Evolutionary conservation across 2,329 filamentous ascomycete species (phyloP), one percentile per base, ranked within the genome.

Genomic region (Fusarium chuoi): DNA sequence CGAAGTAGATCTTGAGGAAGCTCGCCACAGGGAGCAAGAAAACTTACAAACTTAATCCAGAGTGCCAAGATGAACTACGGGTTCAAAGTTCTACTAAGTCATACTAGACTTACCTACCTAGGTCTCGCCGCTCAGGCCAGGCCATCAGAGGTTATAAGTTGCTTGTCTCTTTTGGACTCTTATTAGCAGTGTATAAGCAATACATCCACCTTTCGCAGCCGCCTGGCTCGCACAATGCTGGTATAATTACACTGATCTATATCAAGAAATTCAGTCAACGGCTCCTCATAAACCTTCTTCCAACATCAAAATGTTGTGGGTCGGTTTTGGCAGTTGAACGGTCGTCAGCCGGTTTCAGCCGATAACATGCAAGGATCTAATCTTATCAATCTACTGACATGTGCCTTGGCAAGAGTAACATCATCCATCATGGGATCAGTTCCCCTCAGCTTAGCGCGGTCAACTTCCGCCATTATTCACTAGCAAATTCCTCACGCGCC

Each of bases 311-410:
- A 38, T 26, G 20, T 55, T 63, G 26, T 55, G 48, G 33, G 62
- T 38, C 58, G n/a, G 51, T 35, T 49, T 44, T 61, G 35, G 46
- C 49, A 58, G 60, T 44, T 57, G 42, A 59, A 62, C 24, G 36
- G 45, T 65, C n/a, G 11, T 20, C 51, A 38, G 51, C 62, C 76
- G 68, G 71, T 71, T 74, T 74, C 63, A 64, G 65, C 64, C 71
- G 65, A 65, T 46, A n/a, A 28, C 17, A 24, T 33, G 48, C 66
- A 63, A 61, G 66, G 75, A 81, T 82, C 80, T 82, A 81, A 82
- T 82, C 81, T 82, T 81, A 82, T 82, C 81, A 82, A 82, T 82
- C 80, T 79, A 60, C 18, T 49, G 58, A n/a, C 24, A 26, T 51
- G 55, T 17, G 56, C 44, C 68, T 74, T 75, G 69, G 71, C 58